A percentile compares a stretch with the other conserved stretches of the same genome.
These are phyloP conservation scores for Larix kaempferi DNA, from an alignment of 75 land plant genomes.

Conservation along the genomic window DNA sequence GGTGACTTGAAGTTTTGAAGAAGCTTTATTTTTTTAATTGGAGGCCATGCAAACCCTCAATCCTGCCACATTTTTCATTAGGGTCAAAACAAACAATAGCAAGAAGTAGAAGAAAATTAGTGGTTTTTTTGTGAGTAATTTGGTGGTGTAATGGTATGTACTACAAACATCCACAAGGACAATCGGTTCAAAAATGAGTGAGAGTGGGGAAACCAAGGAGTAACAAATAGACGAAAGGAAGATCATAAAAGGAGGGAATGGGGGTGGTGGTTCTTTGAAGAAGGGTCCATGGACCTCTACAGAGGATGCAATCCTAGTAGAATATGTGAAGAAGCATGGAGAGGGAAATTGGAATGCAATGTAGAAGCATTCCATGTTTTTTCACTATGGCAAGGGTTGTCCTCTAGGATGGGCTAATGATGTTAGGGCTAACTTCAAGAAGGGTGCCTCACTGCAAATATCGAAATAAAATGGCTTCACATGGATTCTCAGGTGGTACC, in stretches of 20 bases:
- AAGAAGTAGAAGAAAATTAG: neutral
- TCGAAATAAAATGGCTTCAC: constrained; percentile 65
- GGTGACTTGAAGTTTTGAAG: neutral
- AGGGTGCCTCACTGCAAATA: constrained; percentile 50
- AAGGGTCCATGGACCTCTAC: constrained; percentile 70
- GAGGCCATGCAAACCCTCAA: no score
- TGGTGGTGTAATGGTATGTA: constrained; percentile 1
- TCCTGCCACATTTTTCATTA: no score
- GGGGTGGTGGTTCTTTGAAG: constrained; percentile 29
- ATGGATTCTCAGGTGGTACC: constrained; percentile 48
- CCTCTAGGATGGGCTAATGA: constrained; percentile 70
- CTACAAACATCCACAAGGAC: neutral
- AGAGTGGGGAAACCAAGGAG: constrained; percentile 1
- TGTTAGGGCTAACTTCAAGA: constrained; percentile 54
- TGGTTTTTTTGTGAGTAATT: neutral
- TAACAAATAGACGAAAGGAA: neutral
- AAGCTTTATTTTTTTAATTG: no score
- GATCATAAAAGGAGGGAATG: constrained; percentile 12
- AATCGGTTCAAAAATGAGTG: constrained; percentile 5
- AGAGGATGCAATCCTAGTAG: constrained; percentile 52
- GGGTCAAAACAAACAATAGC: neutral
- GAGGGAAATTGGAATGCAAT: constrained; percentile 71
- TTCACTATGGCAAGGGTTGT: constrained; percentile 64
- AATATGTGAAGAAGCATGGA: constrained; percentile 54
- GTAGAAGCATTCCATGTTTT: constrained; percentile 52